Conservation (phyloP, 2,329 filamentous ascomycete genomes). For the Cladorrhinum sp. region DNA sequence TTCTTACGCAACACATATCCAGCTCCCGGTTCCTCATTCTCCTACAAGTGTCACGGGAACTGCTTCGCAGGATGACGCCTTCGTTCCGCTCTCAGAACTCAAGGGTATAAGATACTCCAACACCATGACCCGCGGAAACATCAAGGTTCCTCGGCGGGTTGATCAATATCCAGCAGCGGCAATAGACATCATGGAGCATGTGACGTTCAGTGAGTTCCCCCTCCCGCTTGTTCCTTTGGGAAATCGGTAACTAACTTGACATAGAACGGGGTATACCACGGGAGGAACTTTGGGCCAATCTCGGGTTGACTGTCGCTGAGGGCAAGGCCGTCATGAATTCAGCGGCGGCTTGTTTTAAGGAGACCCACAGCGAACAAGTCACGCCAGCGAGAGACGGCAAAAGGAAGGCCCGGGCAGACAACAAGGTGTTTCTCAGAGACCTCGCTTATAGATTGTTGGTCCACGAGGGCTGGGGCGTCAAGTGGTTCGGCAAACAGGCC, state of each 20-base stretch:
- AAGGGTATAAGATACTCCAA: slow-evolving; percentile 19
- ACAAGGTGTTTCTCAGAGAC: slow-evolving; percentile 15
- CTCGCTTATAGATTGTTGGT: slow-evolving; percentile 18
- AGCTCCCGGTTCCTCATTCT: slow-evolving; percentile 18
- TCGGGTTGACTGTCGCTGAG: slow-evolving; percentile 16
- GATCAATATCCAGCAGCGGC: slow-evolving; percentile 14
- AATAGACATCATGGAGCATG: slow-evolving; percentile 10
- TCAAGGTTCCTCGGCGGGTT: slow-evolving; percentile 16
- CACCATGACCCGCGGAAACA: slow-evolving; percentile 3
- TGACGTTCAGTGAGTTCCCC: slow-evolving; percentile 21
- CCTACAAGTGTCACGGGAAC: slow-evolving; percentile 12
- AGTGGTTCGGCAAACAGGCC: slow-evolving; percentile 18
- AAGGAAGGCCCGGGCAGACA: neutral
- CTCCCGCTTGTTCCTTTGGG: neutral
- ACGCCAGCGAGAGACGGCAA: slow-evolving; percentile 1
- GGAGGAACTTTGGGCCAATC: slow-evolving; percentile 15
- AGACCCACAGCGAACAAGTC: slow-evolving; percentile 4
- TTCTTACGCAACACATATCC: slow-evolving; percentile 6
- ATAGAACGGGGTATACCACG: slow-evolving; percentile 16
- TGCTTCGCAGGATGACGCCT: neutral
- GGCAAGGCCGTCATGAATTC: slow-evolving; percentile 16
- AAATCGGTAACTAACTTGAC: slow-evolving; percentile 3
- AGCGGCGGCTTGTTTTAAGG: slow-evolving; percentile 14
- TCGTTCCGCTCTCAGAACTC: slow-evolving; percentile 11
- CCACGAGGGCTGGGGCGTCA: slow-evolving; percentile 13